Evolutionary conservation across 805 yeast species (phyloP), one percentile per base, ranked within the genome.

Genomic region (Wickerhamomyces sydowiorum): DNA sequence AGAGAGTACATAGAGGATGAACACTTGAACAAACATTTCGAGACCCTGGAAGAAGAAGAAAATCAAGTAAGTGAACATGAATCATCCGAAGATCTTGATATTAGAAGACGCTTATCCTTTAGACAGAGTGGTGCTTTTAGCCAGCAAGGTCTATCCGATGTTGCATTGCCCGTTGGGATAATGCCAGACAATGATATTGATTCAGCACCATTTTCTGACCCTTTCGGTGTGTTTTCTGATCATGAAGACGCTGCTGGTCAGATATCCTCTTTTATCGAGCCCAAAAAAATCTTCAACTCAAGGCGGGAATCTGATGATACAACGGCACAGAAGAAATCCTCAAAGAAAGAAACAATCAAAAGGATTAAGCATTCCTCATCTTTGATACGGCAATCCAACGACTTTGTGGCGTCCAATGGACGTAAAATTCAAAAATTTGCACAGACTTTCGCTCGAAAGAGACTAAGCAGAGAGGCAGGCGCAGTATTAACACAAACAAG

Each of bases 91-190:
- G 33, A 30, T 17, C n/a, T 30, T 6, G 33, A 30, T 7, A 6
- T 18, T 10, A 17, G 30, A 24, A 24, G 37, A 17, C 2, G 37
- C 3, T 18, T 13, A 6, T 20, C 36, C 6, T 15, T 34, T 13
- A n/a, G 36, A 15, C 13, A 14, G 10, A 34, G 21, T 18, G 33
- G 33, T 6, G 18, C 14, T 4, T 8, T 17, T 30, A 17, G 14
- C 4, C 33, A 9, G 4, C 21, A 30, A 9, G 33, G 33, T 5
- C 42, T 45, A 30, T 52, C 58, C 4, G 60, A 54, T 37, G 46
- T 56, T 38, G 60, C 56, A 2, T 42, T 52, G 8, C 60, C 60
- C 2, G 51, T 49, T 29, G 60, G 57, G n/a, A 38, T 56, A 2
- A 52, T 54, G 47, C 52, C 49, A 7, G 33, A 30, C 5, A 52